Evolutionary conservation across 192 early-diverging fungal species (phyloP).

Genomic region (Umbelopsis vinacea): DNA sequence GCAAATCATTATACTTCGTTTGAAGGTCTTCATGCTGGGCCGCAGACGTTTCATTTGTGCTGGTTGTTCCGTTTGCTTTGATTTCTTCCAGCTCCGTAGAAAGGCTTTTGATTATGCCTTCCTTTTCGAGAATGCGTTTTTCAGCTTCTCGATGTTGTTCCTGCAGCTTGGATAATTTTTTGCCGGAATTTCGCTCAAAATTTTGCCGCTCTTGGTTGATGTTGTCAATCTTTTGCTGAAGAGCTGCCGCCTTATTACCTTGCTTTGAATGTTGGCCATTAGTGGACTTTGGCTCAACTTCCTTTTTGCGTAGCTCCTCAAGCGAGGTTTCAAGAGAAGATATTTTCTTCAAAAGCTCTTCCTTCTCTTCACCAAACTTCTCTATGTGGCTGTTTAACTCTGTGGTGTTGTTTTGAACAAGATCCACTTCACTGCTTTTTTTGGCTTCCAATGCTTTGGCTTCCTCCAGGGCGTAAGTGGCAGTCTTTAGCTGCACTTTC

Average conservation of each 20-base stretch:
- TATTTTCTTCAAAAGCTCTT: not conserved
- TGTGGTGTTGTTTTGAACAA: not conserved
- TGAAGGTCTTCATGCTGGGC: not conserved
- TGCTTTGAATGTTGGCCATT: not conserved
- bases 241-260: not conserved
- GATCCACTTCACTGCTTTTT: not conserved
- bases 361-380: not conserved
- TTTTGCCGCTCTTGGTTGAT: slow-evolving; percentile 14
- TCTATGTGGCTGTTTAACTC: not conserved
- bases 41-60: not conserved
- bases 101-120: not conserved
- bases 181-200: not conserved
- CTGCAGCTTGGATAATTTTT: not conserved
- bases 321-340: not conserved
- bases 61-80: too few species aligned
- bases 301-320: not conserved
- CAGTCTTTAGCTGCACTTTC: too few species aligned
- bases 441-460: too few species aligned
- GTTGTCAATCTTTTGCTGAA: slow-evolving; percentile 5
- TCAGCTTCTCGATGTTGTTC: not conserved
- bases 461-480: too few species aligned
- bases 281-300: not conserved
- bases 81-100: not conserved
- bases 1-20: not conserved
- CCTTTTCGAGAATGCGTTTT: not conserved